Conservation (phyloP, 768 basidiomycete species). For the Rhodotorula kratochvilovae region DNA sequence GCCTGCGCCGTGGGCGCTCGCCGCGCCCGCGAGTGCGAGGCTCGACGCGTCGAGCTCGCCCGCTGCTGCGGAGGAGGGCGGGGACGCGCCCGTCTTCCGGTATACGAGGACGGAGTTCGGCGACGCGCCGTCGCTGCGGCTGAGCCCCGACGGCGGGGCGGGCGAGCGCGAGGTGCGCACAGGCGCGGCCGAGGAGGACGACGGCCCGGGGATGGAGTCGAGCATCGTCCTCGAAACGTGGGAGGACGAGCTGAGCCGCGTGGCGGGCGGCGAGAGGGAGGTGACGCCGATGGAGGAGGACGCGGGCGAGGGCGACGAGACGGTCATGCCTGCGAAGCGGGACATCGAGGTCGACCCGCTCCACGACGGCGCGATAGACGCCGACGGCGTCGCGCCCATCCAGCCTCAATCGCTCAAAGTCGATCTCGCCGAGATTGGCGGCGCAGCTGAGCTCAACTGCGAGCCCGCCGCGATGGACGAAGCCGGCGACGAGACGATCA, state of each 20-base stretch:
- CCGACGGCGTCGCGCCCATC: background rate
- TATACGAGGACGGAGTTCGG: slow-evolving; percentile 30
- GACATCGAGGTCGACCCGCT: background rate
- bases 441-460: too few species aligned
- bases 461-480: background rate
- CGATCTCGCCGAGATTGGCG: too few species aligned
- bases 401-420: too few species aligned
- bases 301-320: background rate
- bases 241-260: background rate
- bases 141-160: background rate
- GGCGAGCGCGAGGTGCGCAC: too few species aligned
- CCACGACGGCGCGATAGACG: background rate
- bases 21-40: background rate
- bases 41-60: background rate
- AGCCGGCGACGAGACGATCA: background rate
- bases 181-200: background rate
- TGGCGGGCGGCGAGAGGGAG: background rate
- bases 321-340: background rate
- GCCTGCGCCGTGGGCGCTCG: slow-evolving; percentile 13
- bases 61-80: background rate
- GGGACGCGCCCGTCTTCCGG: slow-evolving; percentile 5
- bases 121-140: background rate
- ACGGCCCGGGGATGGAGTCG: slow-evolving; percentile 19
- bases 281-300: background rate
- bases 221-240: slow-evolving; percentile 14